Evolutionary conservation across 1,139 yeast species (phyloP), one percentile per base, ranked within the genome.

Genomic region (Pneumocystis canis): DNA sequence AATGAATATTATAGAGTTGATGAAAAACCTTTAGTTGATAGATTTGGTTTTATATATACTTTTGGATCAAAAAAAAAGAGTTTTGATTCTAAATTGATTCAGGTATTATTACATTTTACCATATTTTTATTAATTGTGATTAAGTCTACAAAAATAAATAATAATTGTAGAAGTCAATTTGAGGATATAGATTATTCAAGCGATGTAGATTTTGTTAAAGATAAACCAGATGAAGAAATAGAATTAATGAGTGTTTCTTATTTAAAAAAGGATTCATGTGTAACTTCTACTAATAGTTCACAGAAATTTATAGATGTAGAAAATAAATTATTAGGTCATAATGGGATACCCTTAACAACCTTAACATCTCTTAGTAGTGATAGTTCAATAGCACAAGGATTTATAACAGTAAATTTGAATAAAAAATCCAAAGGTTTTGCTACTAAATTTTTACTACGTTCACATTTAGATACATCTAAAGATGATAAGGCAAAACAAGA

Each of bases 41-140:
- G 79, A 64, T 81, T 78, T 69, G 84, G 84, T 0, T 81, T 81
- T 69, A 74, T 80, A 39, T 75, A 76, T 63, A 70, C 69, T 61
- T 62, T 39, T 28, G 39, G 62, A 18, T 35, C 61, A 7, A 61
- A 54, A 60, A 35, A 58, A 16, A 56, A 61, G 7, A 58, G 18
- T 14, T 47, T 33, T 9, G 40, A 54, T 30, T 58, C 59, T 28
- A 37, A 39, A 40, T 14, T 37, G 6, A n/a, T 30, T 40, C 33
- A 41, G 56, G 62, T 41, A 31, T 25, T 47, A 11, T 47, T 47
- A 20, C 25, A n/a, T 47, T 25, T 47, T 25, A 25, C 25, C 25
- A 47, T 47, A 25, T 25, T 20, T 37, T 47, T 47, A 39, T 39
- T 39, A 28, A 47, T 20, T 47, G 3, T 25, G 2, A 47, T 47